Evolutionary conservation across 2,329 filamentous ascomycete genomes (phyloP), one percentile per base, ranked within the genome.

Genomic region (Diaporthe citriasiana): DNA sequence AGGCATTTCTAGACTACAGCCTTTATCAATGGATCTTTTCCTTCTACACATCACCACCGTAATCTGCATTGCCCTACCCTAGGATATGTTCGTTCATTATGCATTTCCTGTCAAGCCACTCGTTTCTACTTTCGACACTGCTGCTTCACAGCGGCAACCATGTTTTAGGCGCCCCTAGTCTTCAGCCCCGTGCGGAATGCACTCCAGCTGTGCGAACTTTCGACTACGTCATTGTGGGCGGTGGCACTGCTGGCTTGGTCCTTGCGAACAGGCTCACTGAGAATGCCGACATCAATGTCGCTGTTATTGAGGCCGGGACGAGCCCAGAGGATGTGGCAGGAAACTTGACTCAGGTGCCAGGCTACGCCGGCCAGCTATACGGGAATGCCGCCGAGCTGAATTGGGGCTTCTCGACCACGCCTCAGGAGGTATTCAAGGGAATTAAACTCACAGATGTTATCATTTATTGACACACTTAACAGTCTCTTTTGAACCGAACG

Each of bases 201-300:
- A n/a, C 27, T 35, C 42, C 59, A 33, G 59, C 40, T 17, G 17
- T 17, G 12, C 25, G 2, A 35, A 66, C 1, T 12, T 73, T 65
- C 30, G 73, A 74, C 60, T 74, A 74, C 35, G 70, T 74, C 33
- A 69, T 74, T 56, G 63, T 74, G 0, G 73, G 73, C 10, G 73
- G 73, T 10, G 73, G 73, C 9, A 72, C 70, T 27, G 73, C 69
- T 25, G 73, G 73, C 22, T 57, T 74, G 40, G 40, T 47, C 13
- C 25, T 74, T 9, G 73, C 73, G 8, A 72, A 27, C 47, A 65
- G 73, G n/a, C 70, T 74, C 3, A 51, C 38, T 27, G 69, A 73
- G 17, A 51, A 71, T 53, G n/a, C 50, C 10, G 25, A 40, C 35
- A 56, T 57, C 30, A 68, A 27, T 1, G 73, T 74, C 15, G 73